These are phyloP conservation scores for Penicillium roqueforti DNA, from an alignment of 495 filamentous ascomycete genomes.

Conservation along the genomic window DNA sequence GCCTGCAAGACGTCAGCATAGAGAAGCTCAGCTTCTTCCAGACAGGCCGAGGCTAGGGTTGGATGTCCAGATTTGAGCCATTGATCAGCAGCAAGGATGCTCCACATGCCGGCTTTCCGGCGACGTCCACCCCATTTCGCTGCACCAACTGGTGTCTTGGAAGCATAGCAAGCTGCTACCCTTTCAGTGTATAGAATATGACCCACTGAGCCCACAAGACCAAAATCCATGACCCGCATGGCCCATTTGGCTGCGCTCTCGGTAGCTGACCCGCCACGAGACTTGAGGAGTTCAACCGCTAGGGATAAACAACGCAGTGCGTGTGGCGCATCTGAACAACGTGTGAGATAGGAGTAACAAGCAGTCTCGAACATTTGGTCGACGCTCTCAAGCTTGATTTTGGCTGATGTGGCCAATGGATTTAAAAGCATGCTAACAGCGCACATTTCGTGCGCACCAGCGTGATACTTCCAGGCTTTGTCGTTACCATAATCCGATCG, in stretches of 20 bases:
- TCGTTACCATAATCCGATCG: conserved; percentile 85
- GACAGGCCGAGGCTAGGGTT: conserved; percentile 63
- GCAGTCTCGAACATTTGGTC: conserved; percentile 84
- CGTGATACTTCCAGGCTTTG: conserved; percentile 95
- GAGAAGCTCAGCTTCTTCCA: conserved; percentile 65
- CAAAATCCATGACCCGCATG: conserved; percentile 70
- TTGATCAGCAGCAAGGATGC: conserved; percentile 71
- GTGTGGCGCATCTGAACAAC: conserved; percentile 69
- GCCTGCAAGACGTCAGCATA: conserved; percentile 59
- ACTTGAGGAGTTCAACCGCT: conserved; percentile 73
- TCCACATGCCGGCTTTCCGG: conserved; percentile 89
- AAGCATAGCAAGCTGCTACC: conserved; percentile 75
- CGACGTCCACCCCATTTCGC: conserved; percentile 64
- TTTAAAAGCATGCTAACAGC: conserved; percentile 76
- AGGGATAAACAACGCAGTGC: conserved; percentile 73
- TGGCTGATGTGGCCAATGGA: conserved; percentile 64
- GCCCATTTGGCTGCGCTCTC: conserved; percentile 89
- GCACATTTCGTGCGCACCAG: conserved; percentile 88
- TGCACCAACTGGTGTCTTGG: conserved; percentile 59
- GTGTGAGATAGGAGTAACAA: conserved; percentile 84
- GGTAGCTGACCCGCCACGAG: conserved; percentile 70
- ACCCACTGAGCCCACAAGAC: conserved; percentile 66
- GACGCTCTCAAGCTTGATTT: conserved; percentile 69
- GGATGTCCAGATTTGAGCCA: conserved; percentile 73
- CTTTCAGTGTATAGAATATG: conserved; percentile 80